These are phyloP conservation scores for Thuja plicata DNA, from an alignment of 83 land plant genomes.

Conservation along the genomic window DNA sequence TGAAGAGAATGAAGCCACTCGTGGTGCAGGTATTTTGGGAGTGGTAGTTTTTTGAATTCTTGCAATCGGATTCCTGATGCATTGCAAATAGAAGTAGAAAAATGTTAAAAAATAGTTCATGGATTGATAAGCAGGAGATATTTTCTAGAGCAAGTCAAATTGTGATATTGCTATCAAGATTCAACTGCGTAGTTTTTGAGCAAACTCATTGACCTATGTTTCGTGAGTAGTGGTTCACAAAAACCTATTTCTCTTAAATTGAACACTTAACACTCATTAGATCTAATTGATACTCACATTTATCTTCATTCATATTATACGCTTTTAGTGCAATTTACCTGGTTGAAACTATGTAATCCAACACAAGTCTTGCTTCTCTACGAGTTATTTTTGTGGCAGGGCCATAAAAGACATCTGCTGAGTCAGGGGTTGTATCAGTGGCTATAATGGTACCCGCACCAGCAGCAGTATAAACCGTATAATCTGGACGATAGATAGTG, in stretches of 20 bases:
- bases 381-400: neutral
- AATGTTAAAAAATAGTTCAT: neutral
- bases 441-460: slow-evolving; percentile 11
- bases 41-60: neutral
- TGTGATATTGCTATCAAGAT: too few relatives aligned
- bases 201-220: too few relatives aligned
- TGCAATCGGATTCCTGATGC: neutral
- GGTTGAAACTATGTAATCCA: neutral
- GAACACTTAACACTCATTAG: too few relatives aligned
- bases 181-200: too few relatives aligned
- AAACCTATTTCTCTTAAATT: too few relatives aligned
- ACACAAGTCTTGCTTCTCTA: neutral
- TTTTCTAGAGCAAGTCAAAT: too few relatives aligned
- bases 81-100: neutral
- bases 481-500: neutral
- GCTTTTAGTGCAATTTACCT: neutral
- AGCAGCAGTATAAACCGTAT: neutral
- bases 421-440: too few relatives aligned
- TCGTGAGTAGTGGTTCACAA: too few relatives aligned
- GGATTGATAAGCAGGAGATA: too few relatives aligned
- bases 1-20: neutral
- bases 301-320: too few relatives aligned
- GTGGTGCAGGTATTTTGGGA: neutral
- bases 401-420: too few relatives aligned
- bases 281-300: too few relatives aligned